Conservation (phyloP, 179 eudicot species). For the Spinacia oleracea region DNA sequence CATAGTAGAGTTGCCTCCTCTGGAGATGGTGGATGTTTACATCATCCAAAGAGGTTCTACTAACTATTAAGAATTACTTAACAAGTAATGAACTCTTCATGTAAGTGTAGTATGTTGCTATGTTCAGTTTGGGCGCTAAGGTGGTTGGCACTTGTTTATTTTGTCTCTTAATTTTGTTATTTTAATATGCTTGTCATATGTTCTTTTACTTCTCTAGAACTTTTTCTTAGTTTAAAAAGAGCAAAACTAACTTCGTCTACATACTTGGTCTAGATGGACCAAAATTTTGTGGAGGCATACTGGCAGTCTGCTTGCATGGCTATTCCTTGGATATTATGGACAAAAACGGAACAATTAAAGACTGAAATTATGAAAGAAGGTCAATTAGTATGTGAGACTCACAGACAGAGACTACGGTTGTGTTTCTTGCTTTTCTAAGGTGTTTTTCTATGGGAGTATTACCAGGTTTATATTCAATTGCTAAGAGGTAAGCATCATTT, state of each 20-base stretch:
- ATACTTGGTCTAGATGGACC: not conserved
- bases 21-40: too few relatives aligned
- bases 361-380: not conserved
- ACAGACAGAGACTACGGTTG: not conserved
- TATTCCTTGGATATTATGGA: too few relatives aligned
- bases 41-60: slow-evolving; percentile 3
- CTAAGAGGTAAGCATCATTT: too few relatives aligned
- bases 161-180: not conserved
- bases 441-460: too few relatives aligned
- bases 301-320: too few relatives aligned
- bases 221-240: not conserved
- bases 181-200: not conserved
- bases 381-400: not conserved
- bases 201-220: not conserved
- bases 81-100: not conserved
- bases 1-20: too few relatives aligned
- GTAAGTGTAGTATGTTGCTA: not conserved
- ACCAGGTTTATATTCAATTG: too few relatives aligned
- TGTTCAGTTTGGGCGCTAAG: not conserved
- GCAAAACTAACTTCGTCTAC: not conserved
- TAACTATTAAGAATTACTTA: not conserved
- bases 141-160: not conserved
- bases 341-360: too few relatives aligned
- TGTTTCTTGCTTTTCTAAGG: too few relatives aligned
- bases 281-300: not conserved